Evolutionary conservation across 1,284 basidiomycete genomes (phyloP).

Genomic region (Cryptococcus jaspeensis): DNA sequence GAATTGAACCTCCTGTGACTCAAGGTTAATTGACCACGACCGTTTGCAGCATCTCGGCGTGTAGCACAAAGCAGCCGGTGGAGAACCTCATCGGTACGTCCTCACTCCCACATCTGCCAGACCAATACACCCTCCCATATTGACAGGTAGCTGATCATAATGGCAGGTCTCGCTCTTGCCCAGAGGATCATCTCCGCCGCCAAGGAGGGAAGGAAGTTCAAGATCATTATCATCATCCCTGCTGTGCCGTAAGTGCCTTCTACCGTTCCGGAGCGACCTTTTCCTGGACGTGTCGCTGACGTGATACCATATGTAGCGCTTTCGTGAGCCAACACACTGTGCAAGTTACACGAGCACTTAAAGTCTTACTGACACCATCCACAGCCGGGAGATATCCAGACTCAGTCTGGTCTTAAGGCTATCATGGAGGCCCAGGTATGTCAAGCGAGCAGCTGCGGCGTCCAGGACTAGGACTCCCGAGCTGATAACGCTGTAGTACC

Average conservation of each 20-base stretch:
- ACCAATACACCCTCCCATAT: neutral
- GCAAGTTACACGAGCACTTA: neutral
- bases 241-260: conserved; percentile 48
- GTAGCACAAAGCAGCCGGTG: conserved; percentile 60
- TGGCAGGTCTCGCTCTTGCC: conserved; percentile 65
- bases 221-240: conserved; percentile 73
- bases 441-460: neutral
- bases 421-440: conserved; percentile 49
- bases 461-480: too few species aligned
- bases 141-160: neutral
- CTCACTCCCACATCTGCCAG: neutral
- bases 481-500: conserved; percentile 39
- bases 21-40: neutral
- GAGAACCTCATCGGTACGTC: conserved; percentile 72
- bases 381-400: conserved; percentile 70
- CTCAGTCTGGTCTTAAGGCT: conserved; percentile 64
- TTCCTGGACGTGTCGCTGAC: neutral
- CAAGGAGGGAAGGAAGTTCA: conserved; percentile 69
- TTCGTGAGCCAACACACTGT: conserved; percentile 29
- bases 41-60: conserved; percentile 68
- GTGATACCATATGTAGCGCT: conserved; percentile 20
- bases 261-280: too few species aligned
- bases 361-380: conserved; percentile 28
- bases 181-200: conserved; percentile 80
- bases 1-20: neutral